A percentile compares a stretch with the other conserved stretches of the same genome.
These are phyloP conservation scores for Cardiospermum halicacabum DNA, from an alignment of 345 rosid genomes.

Conservation along the genomic window DNA sequence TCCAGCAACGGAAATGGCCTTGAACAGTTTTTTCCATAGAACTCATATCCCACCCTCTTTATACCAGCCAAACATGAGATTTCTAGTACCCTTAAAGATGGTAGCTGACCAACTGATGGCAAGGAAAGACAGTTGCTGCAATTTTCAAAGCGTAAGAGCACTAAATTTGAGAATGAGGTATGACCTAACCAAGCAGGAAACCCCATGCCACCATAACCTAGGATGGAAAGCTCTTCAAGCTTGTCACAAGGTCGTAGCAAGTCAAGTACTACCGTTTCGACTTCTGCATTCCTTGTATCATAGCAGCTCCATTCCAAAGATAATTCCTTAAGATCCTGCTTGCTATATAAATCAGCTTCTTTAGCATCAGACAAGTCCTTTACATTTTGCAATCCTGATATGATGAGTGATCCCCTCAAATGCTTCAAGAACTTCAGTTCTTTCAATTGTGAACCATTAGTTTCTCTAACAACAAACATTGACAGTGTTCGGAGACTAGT, in stretches of 20 bases:
- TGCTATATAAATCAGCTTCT: conserved; percentile 10
- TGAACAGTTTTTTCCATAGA: conserved; percentile 6
- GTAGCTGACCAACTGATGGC: conserved; percentile 15
- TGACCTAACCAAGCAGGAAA: conserved; percentile 21
- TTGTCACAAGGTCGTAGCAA: conserved; percentile 17
- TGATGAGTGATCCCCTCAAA: background rate
- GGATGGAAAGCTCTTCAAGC: conserved; percentile 7
- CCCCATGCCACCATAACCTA: background rate
- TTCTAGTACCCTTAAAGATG: conserved; percentile 4
- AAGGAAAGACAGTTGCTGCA: conserved; percentile 10
- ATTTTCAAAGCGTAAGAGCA: conserved; percentile 4
- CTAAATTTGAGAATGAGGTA: conserved; percentile 15
- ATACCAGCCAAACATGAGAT: conserved; percentile 6
- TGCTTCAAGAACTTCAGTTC: background rate
- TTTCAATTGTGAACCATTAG: background rate
- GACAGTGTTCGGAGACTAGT: background rate
- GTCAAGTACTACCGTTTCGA: conserved; percentile 3
- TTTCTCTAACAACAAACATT: conserved; percentile 1
- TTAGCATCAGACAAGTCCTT: background rate
- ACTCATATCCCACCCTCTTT: conserved; percentile 6
- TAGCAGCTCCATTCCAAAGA: conserved; percentile 9
- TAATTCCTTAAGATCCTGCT: background rate
- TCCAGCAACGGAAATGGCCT: conserved; percentile 16
- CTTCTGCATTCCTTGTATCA: background rate
- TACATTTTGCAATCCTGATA: conserved; percentile 12